Evolutionary conservation across 768 basidiomycete species (phyloP).

Genomic region (Lactarius psammicola): DNA sequence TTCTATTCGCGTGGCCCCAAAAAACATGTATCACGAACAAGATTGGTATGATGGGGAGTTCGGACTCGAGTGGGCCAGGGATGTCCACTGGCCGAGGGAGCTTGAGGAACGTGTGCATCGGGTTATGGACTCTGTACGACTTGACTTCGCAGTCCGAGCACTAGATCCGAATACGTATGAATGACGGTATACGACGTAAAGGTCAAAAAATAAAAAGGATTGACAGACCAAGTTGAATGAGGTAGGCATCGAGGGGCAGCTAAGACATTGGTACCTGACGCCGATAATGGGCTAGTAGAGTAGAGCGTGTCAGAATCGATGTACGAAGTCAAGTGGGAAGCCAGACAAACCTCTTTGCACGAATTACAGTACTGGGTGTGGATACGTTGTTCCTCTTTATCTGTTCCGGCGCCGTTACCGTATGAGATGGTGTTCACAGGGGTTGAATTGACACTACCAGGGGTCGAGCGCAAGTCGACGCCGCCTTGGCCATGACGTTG

Average conservation of each 20-base stretch:
- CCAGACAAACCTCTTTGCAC: slow-evolving; percentile 16
- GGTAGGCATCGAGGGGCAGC: slow-evolving; percentile 72
- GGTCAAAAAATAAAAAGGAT: too few relatives aligned
- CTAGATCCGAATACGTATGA: slow-evolving; percentile 50
- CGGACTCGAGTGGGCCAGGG: slow-evolving; percentile 47
- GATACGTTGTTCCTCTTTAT: slow-evolving; percentile 1
- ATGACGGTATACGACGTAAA: too few relatives aligned
- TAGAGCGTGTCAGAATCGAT: not conserved
- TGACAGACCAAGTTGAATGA: slow-evolving; percentile 82
- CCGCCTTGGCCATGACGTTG: slow-evolving; percentile 14
- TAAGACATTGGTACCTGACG: slow-evolving; percentile 83
- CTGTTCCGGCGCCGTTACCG: not conserved
- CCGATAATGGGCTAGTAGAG: slow-evolving; percentile 64
- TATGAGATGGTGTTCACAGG: slow-evolving; percentile 14
- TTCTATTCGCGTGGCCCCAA: not conserved
- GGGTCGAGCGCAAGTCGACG: slow-evolving; percentile 13
- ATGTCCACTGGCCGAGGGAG: slow-evolving; percentile 71
- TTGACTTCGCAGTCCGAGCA: slow-evolving; percentile 75
- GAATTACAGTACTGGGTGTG: slow-evolving; percentile 22
- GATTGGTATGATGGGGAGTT: slow-evolving; percentile 61
- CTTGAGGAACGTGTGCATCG: slow-evolving; percentile 86
- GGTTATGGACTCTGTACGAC: slow-evolving; percentile 82
- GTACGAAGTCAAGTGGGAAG: not conserved
- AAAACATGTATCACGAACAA: slow-evolving; percentile 46
- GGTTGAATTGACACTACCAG: slow-evolving; percentile 18